A percentile compares a stretch with the other conserved stretches of the same genome.
These are phyloP conservation scores for Wickerhamomyces silvicola DNA, from an alignment of 805 yeast species.

Conservation along the genomic window DNA sequence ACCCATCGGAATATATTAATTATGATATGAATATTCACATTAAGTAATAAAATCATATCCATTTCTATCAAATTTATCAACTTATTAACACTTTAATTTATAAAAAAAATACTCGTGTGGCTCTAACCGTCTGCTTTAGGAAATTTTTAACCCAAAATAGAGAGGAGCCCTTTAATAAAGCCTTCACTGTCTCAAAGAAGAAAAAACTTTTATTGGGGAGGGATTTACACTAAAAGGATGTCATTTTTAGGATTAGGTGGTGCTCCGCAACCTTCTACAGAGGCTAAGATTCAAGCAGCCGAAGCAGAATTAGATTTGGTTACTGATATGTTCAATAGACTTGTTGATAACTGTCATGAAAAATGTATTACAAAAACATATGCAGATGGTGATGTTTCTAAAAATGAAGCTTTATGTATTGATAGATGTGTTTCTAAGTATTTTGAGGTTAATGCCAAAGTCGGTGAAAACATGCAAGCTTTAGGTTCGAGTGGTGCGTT, in stretches of 20 bases:
- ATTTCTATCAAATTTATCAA: no score
- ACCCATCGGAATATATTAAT: no score
- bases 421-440: conserved; percentile 96
- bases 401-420: conserved; percentile 78
- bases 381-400: conserved; percentile 65
- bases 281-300: conserved; percentile 81
- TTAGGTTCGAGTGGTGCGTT: conserved; percentile 39
- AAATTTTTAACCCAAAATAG: no score
- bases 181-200: no score
- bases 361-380: conserved; percentile 73
- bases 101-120: no score
- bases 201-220: no score
- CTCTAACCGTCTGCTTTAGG: no score
- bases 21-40: no score
- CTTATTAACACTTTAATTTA: no score
- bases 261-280: conserved; percentile 66
- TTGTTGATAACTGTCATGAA: conserved; percentile 81
- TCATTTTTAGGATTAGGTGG: conserved; percentile 71
- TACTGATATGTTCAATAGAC: conserved; percentile 93
- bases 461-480: conserved; percentile 71
- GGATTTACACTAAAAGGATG: conserved; percentile 39
- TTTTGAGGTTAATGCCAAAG: conserved; percentile 90
- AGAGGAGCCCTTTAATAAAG: no score
- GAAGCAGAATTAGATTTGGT: conserved; percentile 97
- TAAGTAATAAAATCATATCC: no score